Base-by-base conservation (phyloP, 257 asterid genomes). In the Lycium ferocissimum region DNA sequence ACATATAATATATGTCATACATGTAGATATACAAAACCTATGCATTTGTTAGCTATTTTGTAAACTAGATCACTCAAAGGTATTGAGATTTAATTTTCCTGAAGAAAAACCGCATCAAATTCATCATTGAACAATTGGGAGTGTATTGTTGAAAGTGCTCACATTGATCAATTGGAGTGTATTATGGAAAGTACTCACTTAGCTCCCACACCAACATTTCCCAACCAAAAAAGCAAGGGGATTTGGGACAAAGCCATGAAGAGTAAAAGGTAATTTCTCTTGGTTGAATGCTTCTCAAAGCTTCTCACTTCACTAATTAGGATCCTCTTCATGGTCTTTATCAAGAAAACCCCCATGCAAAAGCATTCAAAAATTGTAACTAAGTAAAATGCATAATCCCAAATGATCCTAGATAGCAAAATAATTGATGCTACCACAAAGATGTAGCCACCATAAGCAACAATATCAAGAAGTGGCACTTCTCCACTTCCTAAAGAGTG, bases 231-330 rank as follows among this genome's bases (percentile, higher is more conserved):
- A 56, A 70, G 84, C 58, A 88, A 87, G 0, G 90, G 90, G 62
- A 88, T 67, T 84, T 85, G 90, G 14, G 90, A 86, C 88, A 88
- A 79, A 18, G 90, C 90, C 45, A 88, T 85, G 85, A 83, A 85
- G 80, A 88, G 80, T 84, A 88, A 63, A 62, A 83, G 87, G 76
- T 88, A 88, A 66, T 88, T 87, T 63, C 84, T 88, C 56, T 86
- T 76, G 79, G 87, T 85, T 56, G 90, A 83, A 51, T 85, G 49
- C 63, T 76, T 76, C 13, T 51, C 87, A 26, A 61, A 79, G 61
- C 82, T 80, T 73, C 87, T 85, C 17, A 88, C 90, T 79, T 88
- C 88, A 2, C 79, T 83, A 56, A 85, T 83, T n/a, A 88, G 78
- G 18, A 88, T 86, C 43, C 90, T 80, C 70, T 88, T 83, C 87